phyloP scores from a whole-genome alignment of 495 filamentous ascomycete genomes.

The Pseudevernia furfuracea region DNA sequence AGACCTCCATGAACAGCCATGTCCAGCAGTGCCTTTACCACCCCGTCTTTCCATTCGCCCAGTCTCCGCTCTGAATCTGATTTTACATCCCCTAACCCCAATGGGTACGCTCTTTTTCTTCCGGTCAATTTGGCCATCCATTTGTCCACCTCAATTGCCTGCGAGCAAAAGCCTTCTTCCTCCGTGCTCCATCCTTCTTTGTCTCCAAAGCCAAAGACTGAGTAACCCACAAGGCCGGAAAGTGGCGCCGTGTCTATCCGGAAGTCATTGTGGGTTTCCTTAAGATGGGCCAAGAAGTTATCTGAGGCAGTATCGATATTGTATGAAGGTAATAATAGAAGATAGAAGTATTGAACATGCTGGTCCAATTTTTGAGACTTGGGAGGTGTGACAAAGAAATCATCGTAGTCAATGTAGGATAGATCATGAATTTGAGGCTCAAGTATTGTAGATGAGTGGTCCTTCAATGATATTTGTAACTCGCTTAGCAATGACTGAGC shows the following conservation, averaged over 20 bases:
- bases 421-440: conserved; percentile 67
- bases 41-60: conserved; percentile 66
- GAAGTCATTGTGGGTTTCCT: conserved; percentile 92
- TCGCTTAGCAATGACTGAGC: conserved; percentile 50
- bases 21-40: conserved; percentile 64
- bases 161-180: conserved; percentile 83
- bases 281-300: conserved; percentile 71
- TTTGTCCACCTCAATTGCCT: conserved; percentile 80
- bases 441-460: conserved; percentile 38
- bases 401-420: conserved; percentile 79
- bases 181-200: conserved; percentile 84
- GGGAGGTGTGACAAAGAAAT: conserved; percentile 66
- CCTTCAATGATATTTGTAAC: conserved; percentile 36
- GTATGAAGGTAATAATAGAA: conserved; percentile 77
- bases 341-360: conserved; percentile 62
- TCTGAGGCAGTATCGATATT: conserved; percentile 85
- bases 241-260: conserved; percentile 85
- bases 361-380: conserved; percentile 44
- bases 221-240: conserved; percentile 69
- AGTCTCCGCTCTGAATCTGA: conserved; percentile 56
- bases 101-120: conserved; percentile 69
- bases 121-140: conserved; percentile 92
- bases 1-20: conserved; percentile 53
- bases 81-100: conserved; percentile 84
- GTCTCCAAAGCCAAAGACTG: conserved; percentile 91